Evolutionary conservation across 2,329 filamentous ascomycete species (phyloP).

Genomic region (Talaromyces pinophilus): DNA sequence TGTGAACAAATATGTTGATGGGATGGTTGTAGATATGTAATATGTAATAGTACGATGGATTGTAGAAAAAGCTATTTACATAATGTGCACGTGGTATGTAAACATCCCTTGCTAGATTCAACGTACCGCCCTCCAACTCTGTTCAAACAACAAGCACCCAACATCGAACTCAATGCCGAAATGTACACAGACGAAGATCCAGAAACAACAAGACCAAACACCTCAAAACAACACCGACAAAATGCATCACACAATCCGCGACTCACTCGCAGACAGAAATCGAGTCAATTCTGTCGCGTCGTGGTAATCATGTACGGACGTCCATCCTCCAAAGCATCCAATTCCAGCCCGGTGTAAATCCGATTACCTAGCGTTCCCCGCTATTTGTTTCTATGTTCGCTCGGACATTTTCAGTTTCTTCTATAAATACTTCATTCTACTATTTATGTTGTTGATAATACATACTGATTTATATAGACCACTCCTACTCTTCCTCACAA

Average conservation of each 20-base stretch:
- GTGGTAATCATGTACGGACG: slow-evolving; percentile 22
- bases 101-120: neutral
- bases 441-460: neutral
- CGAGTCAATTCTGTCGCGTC: slow-evolving; percentile 8
- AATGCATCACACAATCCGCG: neutral
- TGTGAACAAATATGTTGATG: neutral
- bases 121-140: neutral
- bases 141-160: neutral
- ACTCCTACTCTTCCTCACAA: slow-evolving; percentile 18
- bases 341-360: neutral
- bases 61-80: neutral
- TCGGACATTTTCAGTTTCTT: slow-evolving; percentile 17
- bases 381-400: neutral
- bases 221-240: neutral
- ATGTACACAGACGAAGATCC: neutral
- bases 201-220: neutral
- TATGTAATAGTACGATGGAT: slow-evolving; percentile 4
- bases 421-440: neutral
- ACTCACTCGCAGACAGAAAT: neutral
- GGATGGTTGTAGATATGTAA: neutral
- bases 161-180: neutral
- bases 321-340: neutral
- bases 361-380: neutral
- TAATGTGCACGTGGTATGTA: neutral
- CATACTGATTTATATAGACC: slow-evolving; percentile 8